phyloP scores from a whole-genome alignment of 805 yeast species.

The Saccharomyces paradoxus region DNA sequence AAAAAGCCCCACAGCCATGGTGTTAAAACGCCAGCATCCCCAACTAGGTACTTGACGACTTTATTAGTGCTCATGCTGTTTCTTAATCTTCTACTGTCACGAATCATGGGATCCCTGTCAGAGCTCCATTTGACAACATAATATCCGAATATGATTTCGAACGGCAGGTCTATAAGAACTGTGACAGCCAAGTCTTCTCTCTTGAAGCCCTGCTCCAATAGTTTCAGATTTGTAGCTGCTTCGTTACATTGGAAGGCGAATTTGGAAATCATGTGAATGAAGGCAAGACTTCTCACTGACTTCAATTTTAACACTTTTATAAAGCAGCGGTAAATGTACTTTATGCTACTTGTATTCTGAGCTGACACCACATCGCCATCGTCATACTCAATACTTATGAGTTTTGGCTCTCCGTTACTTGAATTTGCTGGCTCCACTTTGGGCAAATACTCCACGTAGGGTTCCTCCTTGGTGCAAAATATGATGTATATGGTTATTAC shows the following conservation, averaged over 20 bases:
- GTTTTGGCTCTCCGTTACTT: conserved; percentile 15
- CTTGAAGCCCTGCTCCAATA: conserved; percentile 83
- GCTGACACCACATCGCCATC: conserved; percentile 26
- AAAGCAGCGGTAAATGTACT: conserved; percentile 57
- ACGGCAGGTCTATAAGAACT: conserved; percentile 90
- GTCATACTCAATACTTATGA: conserved; percentile 12
- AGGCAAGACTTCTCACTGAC: conserved; percentile 64
- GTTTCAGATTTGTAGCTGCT: conserved; percentile 86
- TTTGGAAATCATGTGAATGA: conserved; percentile 72
- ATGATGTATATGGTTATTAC: conserved; percentile 55
- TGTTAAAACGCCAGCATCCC: conserved; percentile 48
- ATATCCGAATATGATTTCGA: conserved; percentile 90
- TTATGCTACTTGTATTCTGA: conserved; percentile 32
- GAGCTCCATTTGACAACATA: conserved; percentile 93
- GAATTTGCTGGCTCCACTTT: not conserved
- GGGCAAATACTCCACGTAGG: conserved; percentile 5
- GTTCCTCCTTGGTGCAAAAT: conserved; percentile 58
- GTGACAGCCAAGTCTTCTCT: conserved; percentile 91
- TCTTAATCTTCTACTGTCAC: not conserved
- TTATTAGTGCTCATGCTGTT: not conserved
- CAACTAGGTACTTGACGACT: conserved; percentile 17
- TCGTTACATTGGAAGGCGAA: conserved; percentile 94
- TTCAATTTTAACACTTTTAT: conserved; percentile 57
- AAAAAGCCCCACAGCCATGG: conserved; percentile 89
- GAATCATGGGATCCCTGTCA: conserved; percentile 33